A percentile compares a stretch with the other conserved stretches of the same genome.
Evolutionary conservation across 495 filamentous ascomycete genomes (phyloP).

Genomic region (Amphirosellinia nigrospora): DNA sequence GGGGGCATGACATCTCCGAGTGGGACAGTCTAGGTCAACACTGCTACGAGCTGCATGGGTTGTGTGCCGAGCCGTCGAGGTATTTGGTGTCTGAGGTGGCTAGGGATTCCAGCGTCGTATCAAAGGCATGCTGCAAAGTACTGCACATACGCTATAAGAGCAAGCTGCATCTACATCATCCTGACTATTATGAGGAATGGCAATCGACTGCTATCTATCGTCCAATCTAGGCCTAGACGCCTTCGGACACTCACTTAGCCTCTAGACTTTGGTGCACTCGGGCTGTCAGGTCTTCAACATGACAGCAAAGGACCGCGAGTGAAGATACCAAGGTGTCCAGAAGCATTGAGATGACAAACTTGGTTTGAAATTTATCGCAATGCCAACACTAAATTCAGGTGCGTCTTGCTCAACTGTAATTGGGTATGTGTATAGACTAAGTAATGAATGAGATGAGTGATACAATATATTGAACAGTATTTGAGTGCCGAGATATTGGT

Average conservation of each 20-base stretch:
- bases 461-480: neutral
- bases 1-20: neutral
- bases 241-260: neutral
- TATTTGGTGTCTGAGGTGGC: neutral
- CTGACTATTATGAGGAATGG: neutral
- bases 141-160: neutral
- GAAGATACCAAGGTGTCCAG: neutral
- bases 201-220: neutral
- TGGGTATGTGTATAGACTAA: neutral
- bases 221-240: neutral
- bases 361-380: neutral
- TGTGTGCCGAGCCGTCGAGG: too few relatives aligned
- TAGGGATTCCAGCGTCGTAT: slow-evolving; percentile 8
- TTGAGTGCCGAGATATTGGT: neutral
- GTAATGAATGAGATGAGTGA: neutral
- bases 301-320: neutral
- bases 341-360: neutral
- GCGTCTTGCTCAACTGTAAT: neutral
- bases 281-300: neutral
- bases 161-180: neutral
- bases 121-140: neutral
- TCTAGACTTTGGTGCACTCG: neutral
- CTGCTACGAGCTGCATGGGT: neutral
- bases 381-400: neutral
- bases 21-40: neutral